Evolutionary conservation across 495 filamentous ascomycete genomes (phyloP), one percentile per base, ranked within the genome.

Genomic region (Aspergillus saccharolyticus): DNA sequence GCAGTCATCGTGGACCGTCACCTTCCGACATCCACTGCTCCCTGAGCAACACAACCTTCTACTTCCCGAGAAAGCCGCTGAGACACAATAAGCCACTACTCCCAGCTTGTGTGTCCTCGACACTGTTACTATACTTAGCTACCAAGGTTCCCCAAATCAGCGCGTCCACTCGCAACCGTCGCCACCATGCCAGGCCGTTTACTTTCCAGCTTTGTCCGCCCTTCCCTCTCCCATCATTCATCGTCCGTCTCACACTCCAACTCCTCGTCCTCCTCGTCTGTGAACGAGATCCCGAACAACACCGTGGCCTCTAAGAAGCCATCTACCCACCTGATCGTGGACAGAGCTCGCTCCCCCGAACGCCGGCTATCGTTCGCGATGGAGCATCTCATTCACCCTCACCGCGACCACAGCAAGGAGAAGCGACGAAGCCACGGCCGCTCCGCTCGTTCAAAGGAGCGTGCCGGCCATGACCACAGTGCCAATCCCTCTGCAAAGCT

Each of bases 401-500:
- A 74, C 68, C 65, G 73, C 14, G 69, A 76, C 56, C 71, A 76
- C 42, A 67, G 64, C 69, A 77, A 76, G 55, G 78, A 77, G 21
- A 75, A 77, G 67, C 70, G 69, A 42, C 69, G 72, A 39, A 71
- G 63, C 47, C 63, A 71, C 17, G 70, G 68, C 24, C 72, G 71
- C 3, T 63, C 68, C 0, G 67, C 66, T n/a, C 72, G 74, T 42
- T 73, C 74, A 3, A 77, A 78, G 65, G 75, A 78, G 30, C 68
- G 72, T 39, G 30, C 60, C 15, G 55, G 52, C 44, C 64, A 70
- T 24, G 67, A 73, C 0, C 58, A 69, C 14, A 57, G 56, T 20
- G 55, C 65, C 6, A 44, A 56, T 21, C 69, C 77, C 43, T 68
- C 76, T 0, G 83, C 83, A n/a, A 84, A 82, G 49, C 69, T 96